Evolutionary conservation across 306 rosid species (phyloP).

Genomic region (Sphenostylis stenocarpa): DNA sequence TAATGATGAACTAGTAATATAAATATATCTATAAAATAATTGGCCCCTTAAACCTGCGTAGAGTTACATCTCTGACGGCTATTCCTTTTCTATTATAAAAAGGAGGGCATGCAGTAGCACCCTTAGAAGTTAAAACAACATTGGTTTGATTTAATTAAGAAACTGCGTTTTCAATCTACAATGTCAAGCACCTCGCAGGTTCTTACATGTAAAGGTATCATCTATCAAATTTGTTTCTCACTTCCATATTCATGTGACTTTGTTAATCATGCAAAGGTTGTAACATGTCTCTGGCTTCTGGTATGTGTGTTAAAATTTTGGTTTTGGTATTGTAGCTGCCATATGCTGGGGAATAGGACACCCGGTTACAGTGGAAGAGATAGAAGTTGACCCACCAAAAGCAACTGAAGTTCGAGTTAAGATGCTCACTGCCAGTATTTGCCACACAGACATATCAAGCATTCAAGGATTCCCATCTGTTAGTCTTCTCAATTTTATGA

Average conservation of each 20-base stretch:
- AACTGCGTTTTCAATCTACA: neutral
- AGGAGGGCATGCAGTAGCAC: neutral
- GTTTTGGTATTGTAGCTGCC: constrained; percentile 38
- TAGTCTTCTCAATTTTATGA: neutral
- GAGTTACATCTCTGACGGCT: too few relatives aligned
- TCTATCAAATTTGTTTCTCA: neutral
- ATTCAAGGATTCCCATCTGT: constrained; percentile 43
- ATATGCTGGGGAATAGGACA: constrained; percentile 57
- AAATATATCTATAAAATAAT: too few relatives aligned
- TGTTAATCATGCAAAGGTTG: neutral
- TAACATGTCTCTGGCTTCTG: neutral
- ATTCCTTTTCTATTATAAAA: neutral
- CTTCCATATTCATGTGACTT: neutral
- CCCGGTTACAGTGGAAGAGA: constrained; percentile 50
- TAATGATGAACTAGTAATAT: too few relatives aligned
- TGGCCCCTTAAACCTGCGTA: too few relatives aligned
- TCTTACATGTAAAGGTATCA: constrained; percentile 41
- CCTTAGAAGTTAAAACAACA: neutral
- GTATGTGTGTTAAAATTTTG: neutral
- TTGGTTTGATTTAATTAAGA: neutral
- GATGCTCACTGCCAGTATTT: constrained; percentile 58
- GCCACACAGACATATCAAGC: constrained; percentile 51
- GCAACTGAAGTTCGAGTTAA: constrained; percentile 52
- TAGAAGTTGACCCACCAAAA: constrained; percentile 58
- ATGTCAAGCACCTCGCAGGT: constrained; percentile 11